Conservation (phyloP, 2,329 filamentous ascomycete species). For the Bipolaris victoriae region DNA sequence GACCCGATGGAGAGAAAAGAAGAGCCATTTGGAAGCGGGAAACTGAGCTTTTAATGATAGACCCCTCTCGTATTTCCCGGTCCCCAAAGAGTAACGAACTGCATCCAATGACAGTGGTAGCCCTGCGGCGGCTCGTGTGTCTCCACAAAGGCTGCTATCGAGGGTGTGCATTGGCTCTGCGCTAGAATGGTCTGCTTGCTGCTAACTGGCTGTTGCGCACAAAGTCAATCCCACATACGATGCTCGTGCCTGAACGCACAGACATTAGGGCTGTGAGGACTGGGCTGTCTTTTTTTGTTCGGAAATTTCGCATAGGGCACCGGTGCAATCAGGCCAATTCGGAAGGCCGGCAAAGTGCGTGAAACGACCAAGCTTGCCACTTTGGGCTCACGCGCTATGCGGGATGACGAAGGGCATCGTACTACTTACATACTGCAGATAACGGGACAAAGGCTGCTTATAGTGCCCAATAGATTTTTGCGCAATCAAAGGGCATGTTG, state of each 20-base stretch:
- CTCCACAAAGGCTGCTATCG: slow-evolving; percentile 14
- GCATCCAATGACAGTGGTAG: slow-evolving; percentile 19
- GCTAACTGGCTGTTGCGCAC: background rate
- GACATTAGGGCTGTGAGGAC: slow-evolving; percentile 6
- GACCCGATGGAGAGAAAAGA: background rate
- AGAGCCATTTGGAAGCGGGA: background rate
- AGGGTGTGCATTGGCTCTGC: slow-evolving; percentile 20
- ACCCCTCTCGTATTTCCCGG: slow-evolving; percentile 21
- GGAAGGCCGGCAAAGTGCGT: slow-evolving; percentile 5
- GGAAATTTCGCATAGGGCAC: slow-evolving; percentile 7
- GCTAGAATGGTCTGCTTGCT: slow-evolving; percentile 17
- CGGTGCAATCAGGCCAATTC: slow-evolving; percentile 10
- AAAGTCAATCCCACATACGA: slow-evolving; percentile 3
- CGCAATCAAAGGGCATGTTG: background rate
- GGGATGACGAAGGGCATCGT: background rate
- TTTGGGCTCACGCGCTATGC: background rate
- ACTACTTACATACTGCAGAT: background rate
- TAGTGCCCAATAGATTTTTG: background rate
- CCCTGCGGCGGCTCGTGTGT: slow-evolving; percentile 10
- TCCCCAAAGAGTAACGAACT: slow-evolving; percentile 12
- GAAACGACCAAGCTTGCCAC: background rate
- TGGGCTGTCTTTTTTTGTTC: background rate
- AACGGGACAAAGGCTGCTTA: background rate
- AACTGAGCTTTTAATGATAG: slow-evolving; percentile 13
- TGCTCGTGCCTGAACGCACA: slow-evolving; percentile 21